These are phyloP conservation scores for Fusarium heterosporum DNA, from an alignment of 2,329 filamentous ascomycete species.

Conservation along the genomic window DNA sequence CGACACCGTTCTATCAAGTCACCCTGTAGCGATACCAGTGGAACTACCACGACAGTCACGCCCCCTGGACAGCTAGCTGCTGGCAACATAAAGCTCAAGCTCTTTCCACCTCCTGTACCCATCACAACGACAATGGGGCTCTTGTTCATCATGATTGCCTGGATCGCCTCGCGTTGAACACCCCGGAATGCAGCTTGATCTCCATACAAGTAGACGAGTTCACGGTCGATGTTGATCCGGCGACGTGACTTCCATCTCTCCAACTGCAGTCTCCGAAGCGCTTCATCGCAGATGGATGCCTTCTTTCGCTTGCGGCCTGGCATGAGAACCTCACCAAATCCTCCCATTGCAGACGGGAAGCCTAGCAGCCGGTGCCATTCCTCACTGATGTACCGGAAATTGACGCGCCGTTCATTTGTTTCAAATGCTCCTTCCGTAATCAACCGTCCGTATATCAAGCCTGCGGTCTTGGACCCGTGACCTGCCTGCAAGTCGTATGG, in stretches of 20 bases:
- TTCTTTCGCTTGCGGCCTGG: too few relatives aligned
- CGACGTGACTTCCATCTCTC: too few relatives aligned
- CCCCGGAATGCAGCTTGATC: too few relatives aligned
- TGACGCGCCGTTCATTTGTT: not conserved
- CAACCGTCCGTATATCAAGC: not conserved
- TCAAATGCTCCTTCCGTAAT: not conserved
- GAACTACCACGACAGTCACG: not conserved
- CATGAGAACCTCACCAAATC: not conserved
- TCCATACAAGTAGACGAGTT: too few relatives aligned
- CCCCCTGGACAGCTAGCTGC: not conserved
- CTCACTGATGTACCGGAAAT: not conserved
- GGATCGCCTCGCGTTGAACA: not conserved
- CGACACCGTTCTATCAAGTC: too few relatives aligned
- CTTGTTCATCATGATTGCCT: conserved; percentile 6
- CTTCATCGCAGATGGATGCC: too few relatives aligned
- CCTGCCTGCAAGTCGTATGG: not conserved
- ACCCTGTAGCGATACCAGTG: too few relatives aligned
- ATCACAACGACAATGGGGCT: conserved; percentile 8
- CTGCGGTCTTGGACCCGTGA: not conserved
- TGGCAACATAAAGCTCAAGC: conserved; percentile 7
- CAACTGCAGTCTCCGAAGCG: too few relatives aligned
- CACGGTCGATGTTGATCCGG: too few relatives aligned
- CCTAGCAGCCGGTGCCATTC: not conserved
- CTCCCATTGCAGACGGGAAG: not conserved
- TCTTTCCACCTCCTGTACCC: conserved; percentile 4